Percentiles rank a stretch among this genome's conserved stretches.
These are phyloP conservation scores for Perkinsela sp. DNA, from an alignment of 208 protist genomes.

Conservation along the genomic window DNA sequence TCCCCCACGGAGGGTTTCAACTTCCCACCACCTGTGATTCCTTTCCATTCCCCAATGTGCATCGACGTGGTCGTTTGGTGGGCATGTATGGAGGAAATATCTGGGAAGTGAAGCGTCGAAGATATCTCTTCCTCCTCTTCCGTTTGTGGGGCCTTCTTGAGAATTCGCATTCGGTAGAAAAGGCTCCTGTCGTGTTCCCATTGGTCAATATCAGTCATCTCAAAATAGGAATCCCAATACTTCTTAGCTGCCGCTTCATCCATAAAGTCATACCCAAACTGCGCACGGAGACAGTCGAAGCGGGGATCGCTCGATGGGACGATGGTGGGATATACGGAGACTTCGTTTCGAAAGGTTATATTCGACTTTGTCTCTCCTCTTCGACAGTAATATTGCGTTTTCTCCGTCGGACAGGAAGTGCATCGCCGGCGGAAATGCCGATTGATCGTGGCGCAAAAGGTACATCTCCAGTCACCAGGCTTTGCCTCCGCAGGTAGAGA, in stretches of 20 bases:
- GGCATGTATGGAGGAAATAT: not conserved
- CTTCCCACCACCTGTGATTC: not conserved
- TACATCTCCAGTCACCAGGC: constrained; percentile 64
- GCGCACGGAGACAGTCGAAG: not conserved
- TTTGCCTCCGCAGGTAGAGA: constrained; percentile 45
- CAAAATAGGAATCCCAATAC: not conserved
- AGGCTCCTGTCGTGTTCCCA: not conserved
- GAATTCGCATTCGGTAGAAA: not conserved
- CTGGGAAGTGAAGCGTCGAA: not conserved
- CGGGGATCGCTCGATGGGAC: not conserved
- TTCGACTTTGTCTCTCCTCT: not conserved
- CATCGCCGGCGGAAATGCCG: constrained; percentile 59
- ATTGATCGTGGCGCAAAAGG: constrained; percentile 55
- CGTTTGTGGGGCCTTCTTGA: not conserved
- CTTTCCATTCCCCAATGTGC: not conserved
- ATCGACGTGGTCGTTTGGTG: not conserved
- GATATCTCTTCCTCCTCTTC: not conserved
- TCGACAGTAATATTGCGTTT: constrained; percentile 30
- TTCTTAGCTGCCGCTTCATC: not conserved
- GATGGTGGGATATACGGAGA: not conserved
- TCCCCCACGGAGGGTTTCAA: not conserved
- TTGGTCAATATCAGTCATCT: not conserved
- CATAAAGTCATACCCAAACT: not conserved
- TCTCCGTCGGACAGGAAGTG: constrained; percentile 55
- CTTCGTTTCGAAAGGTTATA: not conserved